These are phyloP conservation scores for Coemansia sp. DNA, from an alignment of 371 early-diverging fungal species.

Conservation along the genomic window DNA sequence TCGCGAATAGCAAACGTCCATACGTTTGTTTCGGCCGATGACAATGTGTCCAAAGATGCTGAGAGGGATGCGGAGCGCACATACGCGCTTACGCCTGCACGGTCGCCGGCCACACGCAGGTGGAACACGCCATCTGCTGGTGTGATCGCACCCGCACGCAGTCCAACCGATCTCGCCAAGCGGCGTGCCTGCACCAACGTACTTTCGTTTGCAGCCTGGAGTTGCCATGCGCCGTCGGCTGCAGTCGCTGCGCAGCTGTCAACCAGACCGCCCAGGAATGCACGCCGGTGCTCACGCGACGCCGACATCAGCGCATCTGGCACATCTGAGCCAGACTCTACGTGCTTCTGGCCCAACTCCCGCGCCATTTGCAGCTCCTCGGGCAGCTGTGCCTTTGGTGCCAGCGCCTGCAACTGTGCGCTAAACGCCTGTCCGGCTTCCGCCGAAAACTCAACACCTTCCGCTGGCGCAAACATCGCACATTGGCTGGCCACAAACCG, in stretches of 20 bases:
- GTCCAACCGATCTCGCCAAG: conserved; percentile 36
- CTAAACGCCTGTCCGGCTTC: conserved; percentile 23
- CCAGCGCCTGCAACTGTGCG: conserved; percentile 17
- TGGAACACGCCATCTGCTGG: not conserved
- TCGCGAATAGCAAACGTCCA: conserved; percentile 37
- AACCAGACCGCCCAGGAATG: conserved; percentile 33
- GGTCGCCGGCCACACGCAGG: conserved; percentile 1
- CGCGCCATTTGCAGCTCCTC: conserved; percentile 23
- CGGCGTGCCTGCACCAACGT: conserved; percentile 18
- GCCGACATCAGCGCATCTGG: conserved; percentile 30
- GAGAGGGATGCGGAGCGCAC: conserved; percentile 22
- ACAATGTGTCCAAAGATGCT: not conserved
- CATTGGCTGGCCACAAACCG: conserved; percentile 16
- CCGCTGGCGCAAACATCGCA: conserved; percentile 32
- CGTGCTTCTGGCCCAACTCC: conserved; percentile 29
- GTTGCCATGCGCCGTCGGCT: conserved; percentile 19
- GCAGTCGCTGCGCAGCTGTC: not conserved
- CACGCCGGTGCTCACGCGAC: conserved; percentile 24
- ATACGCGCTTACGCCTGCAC: not conserved
- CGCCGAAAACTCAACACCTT: conserved; percentile 35
- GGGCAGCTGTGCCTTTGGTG: not conserved
- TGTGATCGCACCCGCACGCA: conserved; percentile 22
- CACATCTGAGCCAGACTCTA: conserved; percentile 2
- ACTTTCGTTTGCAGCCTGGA: conserved; percentile 4
- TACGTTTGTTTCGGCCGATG: conserved; percentile 4